phyloP scores from a whole-genome alignment of 2,329 filamentous ascomycete species.

The Cyanodermella asteris region DNA sequence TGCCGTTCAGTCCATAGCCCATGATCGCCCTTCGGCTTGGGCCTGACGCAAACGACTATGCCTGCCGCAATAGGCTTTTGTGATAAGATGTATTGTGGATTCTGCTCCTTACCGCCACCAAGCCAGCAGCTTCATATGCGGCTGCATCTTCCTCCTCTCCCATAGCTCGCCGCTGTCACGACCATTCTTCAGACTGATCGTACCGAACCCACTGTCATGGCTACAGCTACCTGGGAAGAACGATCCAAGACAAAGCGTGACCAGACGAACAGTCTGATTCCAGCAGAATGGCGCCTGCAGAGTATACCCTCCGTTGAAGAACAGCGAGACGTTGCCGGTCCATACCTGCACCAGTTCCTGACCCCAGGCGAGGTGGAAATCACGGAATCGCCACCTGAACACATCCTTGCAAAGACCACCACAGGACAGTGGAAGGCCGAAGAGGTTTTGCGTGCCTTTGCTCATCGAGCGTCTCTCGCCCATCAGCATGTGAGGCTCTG shows the following conservation, averaged over 20 bases:
- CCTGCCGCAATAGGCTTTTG: too few relatives aligned
- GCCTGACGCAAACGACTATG: too few relatives aligned
- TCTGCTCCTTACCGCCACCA: too few relatives aligned
- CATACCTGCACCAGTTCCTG: conserved; percentile 35
- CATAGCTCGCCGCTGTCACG: too few relatives aligned
- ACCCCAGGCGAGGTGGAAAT: conserved; percentile 33
- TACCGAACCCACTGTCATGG: too few relatives aligned
- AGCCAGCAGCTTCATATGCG: too few relatives aligned
- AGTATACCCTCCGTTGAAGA: conserved; percentile 26
- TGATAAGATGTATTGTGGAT: too few relatives aligned
- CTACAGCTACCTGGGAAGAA: conserved; percentile 22
- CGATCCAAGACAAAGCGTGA: conserved; percentile 31
- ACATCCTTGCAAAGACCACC: conserved; percentile 31
- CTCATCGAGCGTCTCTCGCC: conserved; percentile 32
- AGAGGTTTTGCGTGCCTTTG: conserved; percentile 33
- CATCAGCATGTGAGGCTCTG: conserved; percentile 32
- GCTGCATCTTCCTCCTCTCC: too few relatives aligned
- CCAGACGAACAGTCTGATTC: conserved; percentile 31
- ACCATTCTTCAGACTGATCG: too few relatives aligned
- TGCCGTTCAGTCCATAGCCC: too few relatives aligned
- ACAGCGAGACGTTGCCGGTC: conserved; percentile 33
- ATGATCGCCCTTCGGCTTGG: too few relatives aligned
- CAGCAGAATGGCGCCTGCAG: conserved; percentile 31
- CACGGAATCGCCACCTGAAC: conserved; percentile 36
- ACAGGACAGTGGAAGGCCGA: conserved; percentile 33